A percentile compares a stretch with the other conserved stretches of the same genome.
Conservation (phyloP, 1,139 yeast genomes). For the Hansenula sp. region DNA sequence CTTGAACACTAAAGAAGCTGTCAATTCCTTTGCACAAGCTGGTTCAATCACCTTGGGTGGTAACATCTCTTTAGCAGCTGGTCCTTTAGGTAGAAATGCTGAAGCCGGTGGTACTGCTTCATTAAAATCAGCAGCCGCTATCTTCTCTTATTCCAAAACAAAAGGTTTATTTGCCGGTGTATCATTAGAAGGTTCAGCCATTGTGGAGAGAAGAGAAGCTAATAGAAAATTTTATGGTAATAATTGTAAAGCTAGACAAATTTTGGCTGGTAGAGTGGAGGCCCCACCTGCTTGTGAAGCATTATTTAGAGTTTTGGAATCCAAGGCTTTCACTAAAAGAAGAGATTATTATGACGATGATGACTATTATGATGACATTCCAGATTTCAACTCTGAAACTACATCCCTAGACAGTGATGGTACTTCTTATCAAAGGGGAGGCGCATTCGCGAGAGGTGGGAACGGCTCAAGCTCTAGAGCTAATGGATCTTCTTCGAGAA, state of each 20-base stretch:
- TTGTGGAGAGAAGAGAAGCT: constrained; percentile 94
- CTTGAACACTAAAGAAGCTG: constrained; percentile 82
- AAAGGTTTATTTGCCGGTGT: constrained; percentile 98
- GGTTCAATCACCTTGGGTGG: constrained; percentile 97
- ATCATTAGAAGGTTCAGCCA: constrained; percentile 92
- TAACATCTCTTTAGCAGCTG: constrained; percentile 95
- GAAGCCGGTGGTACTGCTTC: constrained; percentile 98
- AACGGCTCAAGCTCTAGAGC: constrained; percentile 10
- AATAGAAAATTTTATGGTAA: constrained; percentile 91
- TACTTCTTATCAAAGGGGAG: constrained; percentile 27
- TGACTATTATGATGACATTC: constrained; percentile 69
- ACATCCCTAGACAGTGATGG: constrained; percentile 29
- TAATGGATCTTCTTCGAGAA: constrained; percentile 9
- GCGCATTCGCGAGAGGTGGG: constrained; percentile 13
- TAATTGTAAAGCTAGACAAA: constrained; percentile 78
- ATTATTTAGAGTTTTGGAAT: constrained; percentile 79
- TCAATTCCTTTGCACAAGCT: constrained; percentile 87
- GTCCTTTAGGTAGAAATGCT: constrained; percentile 96
- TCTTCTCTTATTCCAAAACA: constrained; percentile 90
- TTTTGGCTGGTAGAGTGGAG: constrained; percentile 81
- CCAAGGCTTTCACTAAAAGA: constrained; percentile 74
- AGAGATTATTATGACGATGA: constrained; percentile 36
- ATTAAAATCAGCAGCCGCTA: constrained; percentile 81
- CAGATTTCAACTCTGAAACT: constrained; percentile 52
- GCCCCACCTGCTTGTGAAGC: constrained; percentile 94